phyloP scores from a whole-genome alignment of 2,329 filamentous ascomycete species.

The Penicillium sp. region DNA sequence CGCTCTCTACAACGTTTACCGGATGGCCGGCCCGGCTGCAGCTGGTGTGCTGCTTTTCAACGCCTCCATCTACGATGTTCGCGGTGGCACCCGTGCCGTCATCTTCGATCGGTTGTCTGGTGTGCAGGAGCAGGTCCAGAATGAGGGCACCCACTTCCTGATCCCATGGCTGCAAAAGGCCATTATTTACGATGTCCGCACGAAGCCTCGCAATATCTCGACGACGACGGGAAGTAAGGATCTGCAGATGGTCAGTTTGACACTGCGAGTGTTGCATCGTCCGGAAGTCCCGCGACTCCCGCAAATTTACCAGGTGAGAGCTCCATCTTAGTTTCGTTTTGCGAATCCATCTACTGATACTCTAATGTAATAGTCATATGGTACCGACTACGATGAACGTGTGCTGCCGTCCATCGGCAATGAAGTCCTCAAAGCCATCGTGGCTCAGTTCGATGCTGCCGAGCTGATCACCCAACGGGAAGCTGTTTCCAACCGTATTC shows the following conservation, averaged over 20 bases:
- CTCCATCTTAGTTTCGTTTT: neutral
- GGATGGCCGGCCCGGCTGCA: constrained; percentile 63
- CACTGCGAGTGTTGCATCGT: constrained; percentile 86
- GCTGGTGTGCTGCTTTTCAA: constrained; percentile 62
- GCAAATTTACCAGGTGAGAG: constrained; percentile 91
- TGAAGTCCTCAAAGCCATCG: constrained; percentile 97
- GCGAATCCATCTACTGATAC: constrained; percentile 2
- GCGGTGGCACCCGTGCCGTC: constrained; percentile 86
- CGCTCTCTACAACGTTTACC: constrained; percentile 34
- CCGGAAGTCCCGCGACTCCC: constrained; percentile 88
- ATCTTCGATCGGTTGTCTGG: constrained; percentile 93
- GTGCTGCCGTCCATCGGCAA: constrained; percentile 98
- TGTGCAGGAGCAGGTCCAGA: constrained; percentile 87
- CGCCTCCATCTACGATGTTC: constrained; percentile 91
- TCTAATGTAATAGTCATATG: constrained; percentile 65
- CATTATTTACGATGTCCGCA: constrained; percentile 94
- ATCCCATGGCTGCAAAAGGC: constrained; percentile 92
- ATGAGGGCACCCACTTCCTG: constrained; percentile 95
- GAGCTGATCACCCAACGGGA: constrained; percentile 99
- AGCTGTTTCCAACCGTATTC: constrained; percentile 91
- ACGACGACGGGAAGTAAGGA: constrained; percentile 98
- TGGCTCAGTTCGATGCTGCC: constrained; percentile 96
- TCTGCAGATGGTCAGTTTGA: constrained; percentile 99
- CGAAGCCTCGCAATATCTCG: constrained; percentile 93
- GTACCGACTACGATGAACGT: constrained; percentile 96